These are phyloP conservation scores for Colletotrichum cereale DNA, from an alignment of 2,329 filamentous ascomycete species.

Conservation along the genomic window DNA sequence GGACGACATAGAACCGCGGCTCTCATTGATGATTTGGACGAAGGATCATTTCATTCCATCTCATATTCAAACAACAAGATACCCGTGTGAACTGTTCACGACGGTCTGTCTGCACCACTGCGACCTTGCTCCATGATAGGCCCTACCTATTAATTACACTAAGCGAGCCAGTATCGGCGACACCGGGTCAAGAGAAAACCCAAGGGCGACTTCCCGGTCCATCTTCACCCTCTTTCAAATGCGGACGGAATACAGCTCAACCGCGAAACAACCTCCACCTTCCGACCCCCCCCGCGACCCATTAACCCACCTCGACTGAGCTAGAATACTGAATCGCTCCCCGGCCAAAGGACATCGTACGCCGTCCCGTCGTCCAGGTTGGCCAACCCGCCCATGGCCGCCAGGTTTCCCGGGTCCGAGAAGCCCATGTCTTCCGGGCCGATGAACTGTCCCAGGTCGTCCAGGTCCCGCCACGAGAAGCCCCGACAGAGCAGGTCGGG, in stretches of 20 bases:
- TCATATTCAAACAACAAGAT: background rate
- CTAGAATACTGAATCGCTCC: slow-evolving; percentile 30
- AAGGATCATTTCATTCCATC: background rate
- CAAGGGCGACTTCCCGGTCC: background rate
- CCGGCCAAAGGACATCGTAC: slow-evolving; percentile 37
- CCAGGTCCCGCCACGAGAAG: slow-evolving; percentile 73
- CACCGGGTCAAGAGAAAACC: background rate
- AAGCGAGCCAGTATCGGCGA: background rate
- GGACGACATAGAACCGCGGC: no score
- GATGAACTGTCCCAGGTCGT: slow-evolving; percentile 69
- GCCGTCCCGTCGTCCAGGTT: slow-evolving; percentile 24
- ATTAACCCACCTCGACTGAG: background rate
- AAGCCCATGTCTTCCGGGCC: slow-evolving; percentile 29
- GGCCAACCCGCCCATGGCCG: slow-evolving; percentile 13
- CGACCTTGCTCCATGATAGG: background rate
- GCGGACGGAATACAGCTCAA: background rate
- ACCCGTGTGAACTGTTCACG: background rate
- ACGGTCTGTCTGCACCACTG: background rate
- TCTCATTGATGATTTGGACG: no score
- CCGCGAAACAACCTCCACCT: no score
- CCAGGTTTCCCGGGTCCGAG: slow-evolving; percentile 10
- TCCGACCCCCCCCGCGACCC: no score
- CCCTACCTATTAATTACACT: no score
- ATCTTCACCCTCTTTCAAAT: no score
- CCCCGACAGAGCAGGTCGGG: slow-evolving; percentile 57